Percentiles rank a stretch among this genome's conserved stretches.
phyloP scores from a whole-genome alignment of 2,329 filamentous ascomycete species.

The Pyricularia grisea region DNA sequence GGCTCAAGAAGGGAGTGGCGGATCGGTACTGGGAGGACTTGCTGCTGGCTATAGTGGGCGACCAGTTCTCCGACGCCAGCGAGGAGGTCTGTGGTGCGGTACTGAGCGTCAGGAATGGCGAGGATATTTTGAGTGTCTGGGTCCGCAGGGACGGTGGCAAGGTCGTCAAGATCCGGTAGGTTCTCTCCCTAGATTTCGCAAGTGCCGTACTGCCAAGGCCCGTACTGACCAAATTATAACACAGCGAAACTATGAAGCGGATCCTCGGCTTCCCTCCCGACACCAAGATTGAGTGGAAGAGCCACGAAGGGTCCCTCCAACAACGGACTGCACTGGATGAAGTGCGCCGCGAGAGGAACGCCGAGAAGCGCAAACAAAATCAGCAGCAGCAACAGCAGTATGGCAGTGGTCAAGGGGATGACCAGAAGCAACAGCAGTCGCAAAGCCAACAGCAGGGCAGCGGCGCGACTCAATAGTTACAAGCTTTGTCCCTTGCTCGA shows the following conservation, averaged over 20 bases:
- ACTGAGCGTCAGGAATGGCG: slow-evolving; percentile 85
- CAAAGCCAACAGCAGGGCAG: slow-evolving; percentile 2
- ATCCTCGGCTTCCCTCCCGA: slow-evolving; percentile 77
- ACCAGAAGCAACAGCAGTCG: slow-evolving; percentile 12
- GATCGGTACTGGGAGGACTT: slow-evolving; percentile 97
- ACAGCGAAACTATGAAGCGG: slow-evolving; percentile 87
- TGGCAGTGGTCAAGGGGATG: slow-evolving; percentile 17
- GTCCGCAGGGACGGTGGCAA: slow-evolving; percentile 86
- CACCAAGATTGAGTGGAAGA: slow-evolving; percentile 90
- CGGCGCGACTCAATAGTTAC: not conserved
- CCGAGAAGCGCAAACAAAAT: slow-evolving; percentile 23
- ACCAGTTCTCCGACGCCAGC: slow-evolving; percentile 85
- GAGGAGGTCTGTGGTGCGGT: slow-evolving; percentile 95
- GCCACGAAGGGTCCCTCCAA: slow-evolving; percentile 90
- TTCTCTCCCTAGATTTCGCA: slow-evolving; percentile 7
- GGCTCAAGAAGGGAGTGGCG: slow-evolving; percentile 92
- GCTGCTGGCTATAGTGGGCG: slow-evolving; percentile 79
- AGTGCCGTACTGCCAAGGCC: not conserved
- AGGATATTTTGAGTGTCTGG: slow-evolving; percentile 98
- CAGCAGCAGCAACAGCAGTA: slow-evolving; percentile 18
- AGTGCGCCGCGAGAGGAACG: slow-evolving; percentile 73
- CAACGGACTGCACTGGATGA: slow-evolving; percentile 87
- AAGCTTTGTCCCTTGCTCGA: not conserved
- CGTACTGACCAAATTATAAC: not conserved
- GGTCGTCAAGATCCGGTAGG: slow-evolving; percentile 92